Conservation (phyloP, 2,329 filamentous ascomycete genomes). For the Ophiostoma quercus region DNA sequence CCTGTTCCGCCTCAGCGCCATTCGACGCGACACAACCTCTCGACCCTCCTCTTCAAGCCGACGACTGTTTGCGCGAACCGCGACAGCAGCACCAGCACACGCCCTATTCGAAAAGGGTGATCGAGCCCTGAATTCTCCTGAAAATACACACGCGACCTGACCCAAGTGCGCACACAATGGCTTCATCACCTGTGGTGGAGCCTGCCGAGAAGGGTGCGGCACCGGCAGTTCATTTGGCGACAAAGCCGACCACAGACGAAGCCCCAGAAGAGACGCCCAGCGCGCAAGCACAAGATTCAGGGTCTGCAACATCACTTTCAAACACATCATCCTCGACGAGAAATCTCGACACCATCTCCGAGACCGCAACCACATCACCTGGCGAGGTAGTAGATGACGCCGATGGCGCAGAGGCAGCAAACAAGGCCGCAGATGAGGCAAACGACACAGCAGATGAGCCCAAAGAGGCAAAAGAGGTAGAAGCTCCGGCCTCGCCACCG, state of each 20-base stretch:
- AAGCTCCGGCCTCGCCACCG: slow-evolving; percentile 28
- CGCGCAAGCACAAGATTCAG: neutral
- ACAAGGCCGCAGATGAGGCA: neutral
- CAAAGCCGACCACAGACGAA: neutral
- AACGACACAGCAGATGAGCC: neutral
- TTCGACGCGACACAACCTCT: neutral
- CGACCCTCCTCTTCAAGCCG: neutral
- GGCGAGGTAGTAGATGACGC: neutral
- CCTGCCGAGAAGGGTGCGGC: neutral
- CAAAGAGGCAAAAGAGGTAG: neutral
- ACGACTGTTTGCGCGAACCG: neutral
- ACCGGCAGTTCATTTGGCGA: neutral
- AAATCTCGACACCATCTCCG: neutral
- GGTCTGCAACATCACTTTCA: neutral
- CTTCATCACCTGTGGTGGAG: neutral
- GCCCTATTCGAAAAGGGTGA: neutral
- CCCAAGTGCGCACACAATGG: neutral
- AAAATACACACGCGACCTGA: too few relatives aligned
- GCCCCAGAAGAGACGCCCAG: neutral
- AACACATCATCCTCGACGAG: slow-evolving; percentile 1
- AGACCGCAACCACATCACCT: neutral
- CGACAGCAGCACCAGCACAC: neutral
- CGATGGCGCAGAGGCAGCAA: neutral
- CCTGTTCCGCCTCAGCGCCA: neutral
- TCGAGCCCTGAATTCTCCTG: neutral